Percentiles rank a stretch among this genome's conserved stretches.
phyloP scores from a whole-genome alignment of 352 stramenopile genomes.

The Peronospora belbahrii region DNA sequence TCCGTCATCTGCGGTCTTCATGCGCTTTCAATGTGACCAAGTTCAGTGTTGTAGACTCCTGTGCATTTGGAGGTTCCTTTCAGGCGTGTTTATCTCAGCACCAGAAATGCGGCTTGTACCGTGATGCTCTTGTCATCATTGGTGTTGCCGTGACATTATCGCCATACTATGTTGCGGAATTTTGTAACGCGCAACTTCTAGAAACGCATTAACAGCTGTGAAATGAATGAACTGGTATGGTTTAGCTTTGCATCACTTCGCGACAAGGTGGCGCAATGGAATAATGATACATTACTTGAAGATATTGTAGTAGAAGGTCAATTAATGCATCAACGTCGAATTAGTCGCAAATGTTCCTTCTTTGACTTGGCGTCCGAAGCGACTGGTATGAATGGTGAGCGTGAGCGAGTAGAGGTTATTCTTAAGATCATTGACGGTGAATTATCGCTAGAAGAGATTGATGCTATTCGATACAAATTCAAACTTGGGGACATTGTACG shows the following conservation, averaged over 20 bases:
- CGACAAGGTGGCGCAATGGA: constrained; percentile 24
- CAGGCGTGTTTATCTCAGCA: no score
- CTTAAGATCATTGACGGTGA: constrained; percentile 68
- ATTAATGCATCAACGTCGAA: constrained; percentile 64
- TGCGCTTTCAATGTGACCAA: no score
- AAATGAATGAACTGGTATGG: constrained; percentile 27
- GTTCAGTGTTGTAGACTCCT: no score
- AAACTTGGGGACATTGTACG: constrained; percentile 66
- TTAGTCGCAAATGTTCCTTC: constrained; percentile 73
- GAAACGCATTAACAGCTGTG: no score
- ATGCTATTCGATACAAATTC: constrained; percentile 49
- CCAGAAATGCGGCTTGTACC: no score
- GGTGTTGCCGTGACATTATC: no score
- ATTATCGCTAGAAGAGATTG: constrained; percentile 53
- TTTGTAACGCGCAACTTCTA: no score
- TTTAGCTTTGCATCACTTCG: constrained; percentile 44
- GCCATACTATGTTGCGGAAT: no score
- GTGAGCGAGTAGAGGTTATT: constrained; percentile 58
- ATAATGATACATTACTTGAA: constrained; percentile 10
- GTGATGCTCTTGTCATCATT: no score
- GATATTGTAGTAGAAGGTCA: constrained; percentile 58
- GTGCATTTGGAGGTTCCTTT: no score
- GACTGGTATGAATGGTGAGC: constrained; percentile 3
- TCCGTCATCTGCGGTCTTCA: no score
- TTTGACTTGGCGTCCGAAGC: constrained; percentile 51